Conservation (phyloP, 1,284 basidiomycete species). For the Apiotrichum akiyoshidainum region DNA sequence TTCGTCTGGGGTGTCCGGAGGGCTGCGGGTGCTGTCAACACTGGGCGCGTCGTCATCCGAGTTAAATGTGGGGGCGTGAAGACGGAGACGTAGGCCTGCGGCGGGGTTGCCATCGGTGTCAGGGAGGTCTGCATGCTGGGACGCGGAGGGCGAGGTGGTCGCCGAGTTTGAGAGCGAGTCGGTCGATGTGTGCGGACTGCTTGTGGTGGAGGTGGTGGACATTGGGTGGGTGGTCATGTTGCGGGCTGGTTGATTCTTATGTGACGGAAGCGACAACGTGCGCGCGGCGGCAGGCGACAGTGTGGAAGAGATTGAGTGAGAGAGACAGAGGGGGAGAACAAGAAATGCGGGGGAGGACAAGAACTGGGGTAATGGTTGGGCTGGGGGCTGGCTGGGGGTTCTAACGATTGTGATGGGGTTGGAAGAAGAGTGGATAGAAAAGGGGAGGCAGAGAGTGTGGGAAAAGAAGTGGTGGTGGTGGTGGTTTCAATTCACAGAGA, state of each 20-base stretch:
- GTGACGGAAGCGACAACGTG: too few species aligned
- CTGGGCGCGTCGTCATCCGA: conserved; percentile 1
- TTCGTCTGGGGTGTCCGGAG: neutral
- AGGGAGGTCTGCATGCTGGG: neutral
- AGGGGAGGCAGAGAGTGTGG: too few species aligned
- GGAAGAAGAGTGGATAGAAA: too few species aligned
- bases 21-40: neutral
- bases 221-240: conserved; percentile 1
- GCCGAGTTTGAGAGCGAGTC: neutral
- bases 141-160: neutral
- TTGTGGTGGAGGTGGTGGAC: neutral
- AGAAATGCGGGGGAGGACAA: too few species aligned
- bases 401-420: too few species aligned
- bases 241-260: neutral
- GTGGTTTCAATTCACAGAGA: too few species aligned
- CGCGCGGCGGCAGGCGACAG: too few species aligned
- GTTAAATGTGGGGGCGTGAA: neutral
- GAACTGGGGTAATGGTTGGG: too few species aligned
- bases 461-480: too few species aligned
- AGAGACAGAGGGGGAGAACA: too few species aligned
- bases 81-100: conserved; percentile 6
- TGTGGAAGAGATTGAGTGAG: too few species aligned
- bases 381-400: too few species aligned
- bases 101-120: neutral
- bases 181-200: neutral